Base-by-base conservation (phyloP, 305 asterid species). In the Galium porrigens region DNA sequence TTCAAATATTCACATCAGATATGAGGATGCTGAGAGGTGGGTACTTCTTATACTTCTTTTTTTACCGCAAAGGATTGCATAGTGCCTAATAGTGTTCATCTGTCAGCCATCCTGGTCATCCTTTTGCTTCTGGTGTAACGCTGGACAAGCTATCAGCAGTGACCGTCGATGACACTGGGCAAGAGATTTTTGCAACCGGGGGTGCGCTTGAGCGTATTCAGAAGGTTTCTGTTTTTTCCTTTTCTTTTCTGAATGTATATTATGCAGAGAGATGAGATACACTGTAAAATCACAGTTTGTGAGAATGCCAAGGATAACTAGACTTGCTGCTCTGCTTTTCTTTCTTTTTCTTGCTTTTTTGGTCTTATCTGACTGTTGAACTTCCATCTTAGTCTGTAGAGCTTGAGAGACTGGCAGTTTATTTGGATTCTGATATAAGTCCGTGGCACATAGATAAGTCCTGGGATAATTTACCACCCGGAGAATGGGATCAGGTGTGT, bases 11-110 rank as follows among this genome's bases (percentile, higher is more conserved):
- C 98, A 92, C 80, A 80, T 92, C 83, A 85, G 98, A 89, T 92
- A 92, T 61, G 98, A 86, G 80, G 98, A 92, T 85, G 76, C 80
- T 72, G 98, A 92, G 82, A 92, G 98, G 98, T 92, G 81, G 58
- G 69, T 63, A 51, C 61, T 58, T 70, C 69, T 44, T 12, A 25
- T 37, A n/a, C 17, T 51, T 60, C 32, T 70, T 67, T 46, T 70
- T 41, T 49, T 73, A 29, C 57, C 15, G 15, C 51, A 27, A 30
- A 49, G 11, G 62, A 51, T 57, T 55, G 48, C 32, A 57, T 59
- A 64, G 54, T 11, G 55, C 64, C 78, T 78, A 20, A 72, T 57
- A 68, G 32, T 34, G 17, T 73, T 42, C 58, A n/a, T 74, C 66
- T 61, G 74, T 72, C 94, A 92, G 98, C 79, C 86, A 89, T 69